phyloP scores from a whole-genome alignment of 495 filamentous ascomycete genomes.

The Hypoxylon crocopeplum region DNA sequence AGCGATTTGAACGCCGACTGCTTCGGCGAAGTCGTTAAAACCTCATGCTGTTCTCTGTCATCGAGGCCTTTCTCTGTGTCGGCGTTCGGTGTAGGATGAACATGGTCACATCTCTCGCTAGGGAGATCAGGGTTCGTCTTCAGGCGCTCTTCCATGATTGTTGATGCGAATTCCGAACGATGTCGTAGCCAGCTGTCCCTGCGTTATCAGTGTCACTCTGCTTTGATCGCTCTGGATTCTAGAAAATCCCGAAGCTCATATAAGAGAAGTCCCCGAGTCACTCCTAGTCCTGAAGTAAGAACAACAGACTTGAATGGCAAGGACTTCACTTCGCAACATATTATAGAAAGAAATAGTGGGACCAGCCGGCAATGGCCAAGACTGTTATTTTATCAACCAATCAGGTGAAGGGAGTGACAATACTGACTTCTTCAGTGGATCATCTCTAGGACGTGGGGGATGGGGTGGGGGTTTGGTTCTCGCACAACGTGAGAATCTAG shows the following conservation, averaged over 20 bases:
- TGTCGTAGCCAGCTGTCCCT: no score
- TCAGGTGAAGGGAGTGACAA: not conserved
- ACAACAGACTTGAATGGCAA: no score
- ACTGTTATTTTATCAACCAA: not conserved
- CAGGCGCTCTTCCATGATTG: not conserved
- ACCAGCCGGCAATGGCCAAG: not conserved
- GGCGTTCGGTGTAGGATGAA: slow-evolving; percentile 1
- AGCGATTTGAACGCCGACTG: slow-evolving; percentile 60
- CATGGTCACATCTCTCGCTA: not conserved
- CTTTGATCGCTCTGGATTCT: no score
- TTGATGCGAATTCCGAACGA: not conserved
- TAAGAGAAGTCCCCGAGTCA: no score
- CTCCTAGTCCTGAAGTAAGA: no score
- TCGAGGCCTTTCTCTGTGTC: slow-evolving; percentile 8
- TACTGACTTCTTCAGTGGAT: not conserved
- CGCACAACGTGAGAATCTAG: no score
- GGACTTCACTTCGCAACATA: no score
- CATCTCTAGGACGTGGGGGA: not conserved
- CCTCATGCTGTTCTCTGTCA: not conserved
- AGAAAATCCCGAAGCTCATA: no score
- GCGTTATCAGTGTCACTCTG: no score
- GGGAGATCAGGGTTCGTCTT: slow-evolving; percentile 5
- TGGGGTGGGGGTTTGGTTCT: not conserved
- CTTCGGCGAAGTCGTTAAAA: slow-evolving; percentile 3
- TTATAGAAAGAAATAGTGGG: not conserved